Conservation (phyloP, 1,284 basidiomycete genomes). For the Heterobasidion parviporum region DNA sequence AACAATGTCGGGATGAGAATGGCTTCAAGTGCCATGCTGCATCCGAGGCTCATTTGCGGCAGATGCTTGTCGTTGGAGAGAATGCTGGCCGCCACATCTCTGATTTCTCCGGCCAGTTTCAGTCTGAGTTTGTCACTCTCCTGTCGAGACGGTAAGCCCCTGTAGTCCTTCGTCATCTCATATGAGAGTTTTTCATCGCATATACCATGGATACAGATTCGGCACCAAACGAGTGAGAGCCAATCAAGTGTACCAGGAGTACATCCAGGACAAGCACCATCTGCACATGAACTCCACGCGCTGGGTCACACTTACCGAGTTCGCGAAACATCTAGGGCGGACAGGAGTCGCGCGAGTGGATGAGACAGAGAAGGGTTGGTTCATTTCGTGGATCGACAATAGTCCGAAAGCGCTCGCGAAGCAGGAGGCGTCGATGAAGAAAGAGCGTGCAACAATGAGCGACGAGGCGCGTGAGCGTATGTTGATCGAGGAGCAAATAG, state of each 20-base stretch:
- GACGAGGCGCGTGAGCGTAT: conserved; percentile 92
- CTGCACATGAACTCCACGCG: conserved; percentile 98
- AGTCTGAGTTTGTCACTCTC: conserved; percentile 85
- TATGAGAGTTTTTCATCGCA: background rate
- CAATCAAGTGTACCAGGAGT: conserved; percentile 97
- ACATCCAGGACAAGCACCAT: conserved; percentile 92
- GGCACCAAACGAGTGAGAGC: conserved; percentile 90
- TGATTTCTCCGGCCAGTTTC: conserved; percentile 86
- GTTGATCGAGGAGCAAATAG: conserved; percentile 91
- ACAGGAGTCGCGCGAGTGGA: conserved; percentile 46
- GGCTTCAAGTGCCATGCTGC: conserved; percentile 91
- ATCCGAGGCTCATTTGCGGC: conserved; percentile 86
- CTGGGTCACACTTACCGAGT: conserved; percentile 96
- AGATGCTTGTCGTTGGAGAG: conserved; percentile 94
- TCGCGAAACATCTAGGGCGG: conserved; percentile 86
- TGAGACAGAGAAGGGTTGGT: conserved; percentile 1
- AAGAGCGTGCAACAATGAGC: conserved; percentile 85
- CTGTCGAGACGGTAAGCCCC: conserved; percentile 68
- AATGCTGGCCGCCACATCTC: conserved; percentile 87
- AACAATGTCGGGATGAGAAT: conserved; percentile 94
- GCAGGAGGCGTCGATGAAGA: conserved; percentile 86
- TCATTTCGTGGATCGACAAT: conserved; percentile 46
- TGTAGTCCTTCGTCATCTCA: background rate
- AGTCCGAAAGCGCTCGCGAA: conserved; percentile 90
- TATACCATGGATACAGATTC: conserved; percentile 44